These are phyloP conservation scores for Neltuma alba DNA, from an alignment of 306 rosid genomes.

Conservation along the genomic window DNA sequence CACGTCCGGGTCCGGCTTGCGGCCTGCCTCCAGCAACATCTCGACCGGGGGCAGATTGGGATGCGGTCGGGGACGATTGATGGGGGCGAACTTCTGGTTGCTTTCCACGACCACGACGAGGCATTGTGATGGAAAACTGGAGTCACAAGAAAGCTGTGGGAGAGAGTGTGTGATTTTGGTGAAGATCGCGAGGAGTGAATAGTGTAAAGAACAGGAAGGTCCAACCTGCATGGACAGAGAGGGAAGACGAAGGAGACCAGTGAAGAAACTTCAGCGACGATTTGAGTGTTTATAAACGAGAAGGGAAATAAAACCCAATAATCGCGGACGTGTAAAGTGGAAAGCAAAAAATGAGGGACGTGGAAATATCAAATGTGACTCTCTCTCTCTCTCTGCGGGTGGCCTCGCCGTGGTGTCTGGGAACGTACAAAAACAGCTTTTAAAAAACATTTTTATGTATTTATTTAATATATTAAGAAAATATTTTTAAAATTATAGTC, in stretches of 20 bases:
- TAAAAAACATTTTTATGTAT: too few relatives aligned
- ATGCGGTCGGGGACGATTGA: slow-evolving; percentile 27
- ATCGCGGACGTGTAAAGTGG: background rate
- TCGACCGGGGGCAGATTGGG: background rate
- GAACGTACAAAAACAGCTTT: too few relatives aligned
- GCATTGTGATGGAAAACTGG: slow-evolving; percentile 13
- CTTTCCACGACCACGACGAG: slow-evolving; percentile 32
- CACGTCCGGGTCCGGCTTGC: background rate
- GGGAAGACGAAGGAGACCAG: background rate
- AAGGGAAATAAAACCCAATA: background rate
- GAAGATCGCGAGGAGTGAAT: background rate
- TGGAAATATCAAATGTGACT: background rate
- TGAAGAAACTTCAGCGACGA: rapidly evolving
- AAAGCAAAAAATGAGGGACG: background rate
- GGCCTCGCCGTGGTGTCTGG: too few relatives aligned
- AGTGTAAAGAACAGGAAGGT: background rate
- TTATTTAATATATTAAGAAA: too few relatives aligned
- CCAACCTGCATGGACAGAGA: background rate
- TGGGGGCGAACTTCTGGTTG: slow-evolving; percentile 3
- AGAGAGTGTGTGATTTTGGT: background rate
- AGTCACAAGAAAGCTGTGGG: background rate
- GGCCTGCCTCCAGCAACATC: slow-evolving; percentile 3
- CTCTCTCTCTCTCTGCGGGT: too few relatives aligned
- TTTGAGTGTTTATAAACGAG: background rate
- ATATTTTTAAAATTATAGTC: too few relatives aligned